Evolutionary conservation across 2,329 filamentous ascomycete species (phyloP).

Genomic region (Neospermospora avenae): DNA sequence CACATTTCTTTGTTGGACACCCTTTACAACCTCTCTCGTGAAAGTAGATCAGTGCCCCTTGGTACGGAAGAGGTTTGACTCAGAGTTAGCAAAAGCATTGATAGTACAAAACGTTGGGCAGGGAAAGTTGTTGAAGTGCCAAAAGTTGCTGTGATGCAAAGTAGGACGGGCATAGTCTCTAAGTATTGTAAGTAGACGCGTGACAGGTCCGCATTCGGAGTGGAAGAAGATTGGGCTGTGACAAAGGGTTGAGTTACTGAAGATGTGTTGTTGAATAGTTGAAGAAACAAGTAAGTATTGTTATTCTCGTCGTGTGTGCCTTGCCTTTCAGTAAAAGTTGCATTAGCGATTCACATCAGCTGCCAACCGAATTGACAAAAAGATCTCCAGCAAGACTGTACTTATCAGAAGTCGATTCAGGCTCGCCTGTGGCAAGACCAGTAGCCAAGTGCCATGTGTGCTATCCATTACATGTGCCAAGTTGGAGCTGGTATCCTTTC

Average conservation of each 20-base stretch:
- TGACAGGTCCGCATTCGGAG: too few relatives aligned
- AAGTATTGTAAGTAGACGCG: too few relatives aligned
- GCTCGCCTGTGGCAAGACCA: not conserved
- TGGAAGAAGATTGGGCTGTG: too few relatives aligned
- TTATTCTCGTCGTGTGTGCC: too few relatives aligned
- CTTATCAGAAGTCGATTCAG: conserved; percentile 2
- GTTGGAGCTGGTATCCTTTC: not conserved
- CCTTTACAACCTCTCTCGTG: not conserved
- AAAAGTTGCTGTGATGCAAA: too few relatives aligned
- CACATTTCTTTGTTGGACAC: not conserved
- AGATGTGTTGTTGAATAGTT: too few relatives aligned
- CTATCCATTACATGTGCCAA: not conserved
- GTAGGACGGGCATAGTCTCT: too few relatives aligned
- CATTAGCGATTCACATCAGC: not conserved
- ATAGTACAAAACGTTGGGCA: too few relatives aligned
- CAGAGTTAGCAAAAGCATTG: not conserved
- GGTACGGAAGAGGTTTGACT: not conserved
- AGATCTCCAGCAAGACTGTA: not conserved
- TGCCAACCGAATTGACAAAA: not conserved
- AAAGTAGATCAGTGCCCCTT: too few relatives aligned
- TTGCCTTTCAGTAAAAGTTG: too few relatives aligned
- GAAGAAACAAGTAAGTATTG: too few relatives aligned
- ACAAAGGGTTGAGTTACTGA: too few relatives aligned
- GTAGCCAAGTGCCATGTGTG: not conserved
- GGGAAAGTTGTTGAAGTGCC: not conserved